Base-by-base conservation (phyloP, 441 rosid species). In the Raphanus hybrid region DNA sequence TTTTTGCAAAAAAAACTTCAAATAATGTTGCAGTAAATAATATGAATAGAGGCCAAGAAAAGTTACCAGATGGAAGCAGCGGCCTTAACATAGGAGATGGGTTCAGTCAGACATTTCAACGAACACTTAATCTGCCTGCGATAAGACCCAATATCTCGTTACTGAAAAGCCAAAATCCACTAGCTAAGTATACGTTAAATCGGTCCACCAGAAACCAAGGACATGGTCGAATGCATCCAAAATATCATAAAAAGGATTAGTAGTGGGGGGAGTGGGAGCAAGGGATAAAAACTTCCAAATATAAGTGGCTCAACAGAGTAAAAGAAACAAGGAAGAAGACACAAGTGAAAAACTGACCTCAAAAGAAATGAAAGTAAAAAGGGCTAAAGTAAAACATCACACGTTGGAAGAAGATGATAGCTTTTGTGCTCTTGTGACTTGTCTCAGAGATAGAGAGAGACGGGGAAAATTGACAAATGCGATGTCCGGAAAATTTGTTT, bases 301-400 rank as follows among this genome's bases (percentile, higher is more conserved):
- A 74, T 73, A 78, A 78, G 0, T 67, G 8, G 78, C 60, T 67
- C 39, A 37, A 3, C 65, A 68, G 70, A 68, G 70, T 71, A 66
- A 77, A 59, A 58, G 11, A 70, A 64, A 29, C 12, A 43, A 32
- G 34, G 63, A 67, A 73, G 35, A 78, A 37, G 73, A 73, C 73
- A 73, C 27, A 23, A n/a, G n/a, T 5, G 16, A 48, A 59, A 50
- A 29, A 61, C 12, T 43, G 10, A 74, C 75, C 78, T 79, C 75
- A 74, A 74, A 79, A 79, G 82, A 74, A 69, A 70, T 14, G 82
- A 79, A 74, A 79, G 71, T 41, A 29, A 68, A 63, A 68, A 9
- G 57, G 4, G 27, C 74, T 59, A 81, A 84, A 89, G 74, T 60
- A 60, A 71, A 52, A 81, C 97, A 87, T 87, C 77, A 91, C 84